phyloP scores from a whole-genome alignment of 148 eudicot genomes.

The Cornus suecica region DNA sequence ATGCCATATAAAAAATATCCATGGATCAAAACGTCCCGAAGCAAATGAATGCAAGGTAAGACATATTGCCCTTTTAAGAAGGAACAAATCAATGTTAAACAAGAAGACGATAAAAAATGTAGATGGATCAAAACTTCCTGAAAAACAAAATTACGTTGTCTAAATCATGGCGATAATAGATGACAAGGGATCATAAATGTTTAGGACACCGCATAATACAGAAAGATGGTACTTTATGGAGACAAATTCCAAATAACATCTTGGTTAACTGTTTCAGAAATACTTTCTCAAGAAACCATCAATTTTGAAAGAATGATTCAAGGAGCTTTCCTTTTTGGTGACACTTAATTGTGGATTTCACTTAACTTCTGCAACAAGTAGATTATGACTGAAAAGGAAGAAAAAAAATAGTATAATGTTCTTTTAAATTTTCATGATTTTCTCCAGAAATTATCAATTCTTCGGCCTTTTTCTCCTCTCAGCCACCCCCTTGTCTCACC shows the following conservation, averaged over 20 bases:
- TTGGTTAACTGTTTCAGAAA: neutral
- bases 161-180: neutral
- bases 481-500: too few relatives aligned
- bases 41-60: conserved; percentile 2
- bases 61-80: too few relatives aligned
- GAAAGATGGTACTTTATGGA: neutral
- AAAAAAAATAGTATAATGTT: too few relatives aligned
- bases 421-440: too few relatives aligned
- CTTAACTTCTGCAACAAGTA: too few relatives aligned
- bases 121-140: neutral
- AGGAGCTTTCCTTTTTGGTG: too few relatives aligned
- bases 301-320: too few relatives aligned
- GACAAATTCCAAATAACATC: neutral
- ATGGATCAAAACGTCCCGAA: neutral
- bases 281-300: neutral
- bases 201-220: neutral
- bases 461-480: too few relatives aligned
- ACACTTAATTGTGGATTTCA: too few relatives aligned
- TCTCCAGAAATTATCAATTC: too few relatives aligned
- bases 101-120: neutral
- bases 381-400: too few relatives aligned
- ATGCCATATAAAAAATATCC: neutral
- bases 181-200: neutral
- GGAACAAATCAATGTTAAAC: too few relatives aligned
- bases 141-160: neutral